phyloP scores from a whole-genome alignment of 179 eudicot species.

The Dionaea muscipula region DNA sequence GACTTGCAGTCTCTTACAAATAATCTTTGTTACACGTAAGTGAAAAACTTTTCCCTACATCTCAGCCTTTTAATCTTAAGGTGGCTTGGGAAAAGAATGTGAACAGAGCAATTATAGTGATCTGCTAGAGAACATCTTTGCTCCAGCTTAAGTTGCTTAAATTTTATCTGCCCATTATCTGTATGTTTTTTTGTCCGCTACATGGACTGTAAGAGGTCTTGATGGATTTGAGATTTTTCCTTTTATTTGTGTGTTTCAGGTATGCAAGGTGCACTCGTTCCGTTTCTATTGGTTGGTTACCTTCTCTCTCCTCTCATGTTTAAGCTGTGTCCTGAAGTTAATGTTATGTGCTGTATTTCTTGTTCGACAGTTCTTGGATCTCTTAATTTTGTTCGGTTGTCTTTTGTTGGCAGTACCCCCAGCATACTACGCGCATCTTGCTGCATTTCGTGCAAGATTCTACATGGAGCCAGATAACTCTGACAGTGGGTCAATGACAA shows the following conservation, averaged over 20 bases:
- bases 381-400: neutral
- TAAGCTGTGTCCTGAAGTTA: neutral
- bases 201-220: no score
- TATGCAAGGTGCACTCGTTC: slow-evolving; percentile 47
- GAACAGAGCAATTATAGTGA: no score
- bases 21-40: slow-evolving; percentile 86
- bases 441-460: slow-evolving; percentile 75
- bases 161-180: no score
- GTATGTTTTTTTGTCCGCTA: no score
- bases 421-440: slow-evolving; percentile 68
- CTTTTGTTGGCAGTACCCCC: slow-evolving; percentile 52
- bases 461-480: slow-evolving; percentile 36
- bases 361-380: neutral
- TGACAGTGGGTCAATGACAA: slow-evolving; percentile 30
- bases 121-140: no score
- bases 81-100: no score
- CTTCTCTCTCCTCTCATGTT: neutral
- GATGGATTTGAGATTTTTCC: neutral
- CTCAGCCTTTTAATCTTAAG: no score
- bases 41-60: neutral
- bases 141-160: no score
- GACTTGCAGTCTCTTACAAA: slow-evolving; percentile 69
- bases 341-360: no score
- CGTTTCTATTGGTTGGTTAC: slow-evolving; percentile 38
- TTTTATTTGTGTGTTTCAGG: neutral